phyloP scores from a whole-genome alignment of 2,329 filamentous ascomycete genomes.

The Torrubiella hemipterigena region DNA sequence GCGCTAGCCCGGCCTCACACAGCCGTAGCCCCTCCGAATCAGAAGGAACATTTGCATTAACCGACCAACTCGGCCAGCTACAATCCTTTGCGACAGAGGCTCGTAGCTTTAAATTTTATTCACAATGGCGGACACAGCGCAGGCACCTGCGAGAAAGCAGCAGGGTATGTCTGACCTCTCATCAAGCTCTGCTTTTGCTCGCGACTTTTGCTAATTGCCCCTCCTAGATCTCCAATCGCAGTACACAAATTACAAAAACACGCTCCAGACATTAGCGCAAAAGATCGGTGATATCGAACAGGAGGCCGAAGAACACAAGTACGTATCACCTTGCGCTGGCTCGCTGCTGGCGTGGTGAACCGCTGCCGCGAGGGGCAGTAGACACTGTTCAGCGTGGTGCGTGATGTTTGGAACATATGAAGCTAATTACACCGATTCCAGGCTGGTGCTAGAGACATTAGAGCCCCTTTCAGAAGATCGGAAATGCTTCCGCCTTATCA shows the following conservation, averaged over 20 bases:
- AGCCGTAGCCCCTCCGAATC: no score
- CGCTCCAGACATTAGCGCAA: constrained; percentile 80
- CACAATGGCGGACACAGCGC: constrained; percentile 32
- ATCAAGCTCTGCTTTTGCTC: no score
- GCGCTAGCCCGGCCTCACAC: no score
- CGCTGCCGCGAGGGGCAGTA: no score
- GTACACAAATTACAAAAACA: constrained; percentile 67
- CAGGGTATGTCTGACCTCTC: constrained; percentile 41
- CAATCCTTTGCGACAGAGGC: no score
- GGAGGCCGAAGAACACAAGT: constrained; percentile 98
- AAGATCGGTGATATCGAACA: constrained; percentile 98
- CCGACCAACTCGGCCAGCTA: no score
- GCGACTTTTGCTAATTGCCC: no score
- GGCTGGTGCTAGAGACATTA: constrained; percentile 88
- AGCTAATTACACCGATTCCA: constrained; percentile 23
- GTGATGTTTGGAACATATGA: neutral
- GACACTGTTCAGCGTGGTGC: no score
- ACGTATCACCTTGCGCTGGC: no score
- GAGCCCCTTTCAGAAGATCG: constrained; percentile 70
- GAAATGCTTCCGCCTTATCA: constrained; percentile 98
- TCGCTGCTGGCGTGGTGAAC: no score
- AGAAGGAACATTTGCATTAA: no score
- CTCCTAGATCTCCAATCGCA: constrained; percentile 62
- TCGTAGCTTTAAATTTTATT: no score
- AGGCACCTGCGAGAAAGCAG: constrained; percentile 56